Evolutionary conservation across 805 yeast species (phyloP).

Genomic region (Danielia reshetovae): DNA sequence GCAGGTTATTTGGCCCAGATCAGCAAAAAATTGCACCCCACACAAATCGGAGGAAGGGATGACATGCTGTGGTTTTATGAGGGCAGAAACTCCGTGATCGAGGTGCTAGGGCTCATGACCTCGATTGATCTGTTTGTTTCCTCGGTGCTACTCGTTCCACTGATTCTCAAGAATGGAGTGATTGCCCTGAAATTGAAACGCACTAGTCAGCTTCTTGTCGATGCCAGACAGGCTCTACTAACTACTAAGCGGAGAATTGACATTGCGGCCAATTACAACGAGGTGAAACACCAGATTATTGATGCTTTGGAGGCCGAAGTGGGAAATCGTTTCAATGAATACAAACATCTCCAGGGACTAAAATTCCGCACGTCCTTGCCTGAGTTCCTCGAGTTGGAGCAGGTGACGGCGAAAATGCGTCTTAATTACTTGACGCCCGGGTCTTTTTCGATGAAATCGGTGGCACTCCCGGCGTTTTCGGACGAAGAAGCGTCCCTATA

Average conservation of each 20-base stretch:
- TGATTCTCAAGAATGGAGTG: neutral
- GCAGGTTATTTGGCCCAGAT: neutral
- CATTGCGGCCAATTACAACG: slow-evolving; percentile 7
- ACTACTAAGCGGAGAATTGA: slow-evolving; percentile 3
- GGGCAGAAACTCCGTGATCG: neutral
- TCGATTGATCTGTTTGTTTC: neutral
- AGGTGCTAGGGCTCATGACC: neutral
- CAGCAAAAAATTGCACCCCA: neutral
- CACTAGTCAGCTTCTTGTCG: neutral
- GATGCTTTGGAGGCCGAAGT: slow-evolving; percentile 3
- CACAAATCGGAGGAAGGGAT: neutral
- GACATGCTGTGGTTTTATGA: neutral
- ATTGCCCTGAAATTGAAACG: neutral
- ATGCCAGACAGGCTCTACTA: neutral
- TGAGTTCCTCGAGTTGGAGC: neutral
- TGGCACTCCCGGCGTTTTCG: slow-evolving; percentile 4
- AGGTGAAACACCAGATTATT: slow-evolving; percentile 6
- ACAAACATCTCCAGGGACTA: neutral
- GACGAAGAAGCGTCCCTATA: slow-evolving; percentile 2
- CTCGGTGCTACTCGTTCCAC: neutral
- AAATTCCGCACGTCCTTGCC: neutral
- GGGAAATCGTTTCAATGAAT: neutral
- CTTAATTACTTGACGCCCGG: neutral
- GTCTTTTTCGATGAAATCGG: neutral
- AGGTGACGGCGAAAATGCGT: neutral